Base-by-base conservation (phyloP, 805 yeast genomes). In the Spathaspora sp. region DNA sequence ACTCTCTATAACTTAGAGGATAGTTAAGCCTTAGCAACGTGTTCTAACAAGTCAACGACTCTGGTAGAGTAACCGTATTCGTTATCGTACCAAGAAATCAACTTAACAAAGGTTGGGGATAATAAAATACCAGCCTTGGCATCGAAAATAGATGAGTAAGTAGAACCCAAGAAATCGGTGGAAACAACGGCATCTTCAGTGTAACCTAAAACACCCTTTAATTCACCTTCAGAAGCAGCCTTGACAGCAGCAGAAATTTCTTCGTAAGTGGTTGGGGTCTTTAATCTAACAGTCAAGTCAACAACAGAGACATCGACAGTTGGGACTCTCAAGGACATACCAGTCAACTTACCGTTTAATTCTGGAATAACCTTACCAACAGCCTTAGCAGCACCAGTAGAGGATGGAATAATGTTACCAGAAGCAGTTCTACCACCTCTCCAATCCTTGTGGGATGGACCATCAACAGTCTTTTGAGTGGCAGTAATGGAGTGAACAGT, bases 391-490 rank as follows among this genome's bases (percentile, higher is more conserved):
- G 97, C 97, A 85, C 97, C 97, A 58, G 97, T 90, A 58, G 96
- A 87, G 42, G 96, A 89, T 69, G 97, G 97, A 63, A 90, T 90
- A 74, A 90, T 88, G 87, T 90, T 90, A 70, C 92, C 96, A 57
- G 93, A 86, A 70, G 96, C 96, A 64, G 96, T 87, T 81, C 97
- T 87, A 75, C 97, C 97, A 73, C 97, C 96, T 85, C 97, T 87
- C 97, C 97, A 90, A 82, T 90, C 97, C 83, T 90, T 90, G 83
- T 86, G 90, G 72, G 96, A 89, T 66, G 97, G 96, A 78, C 97
- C 97, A 74, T 90, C 97, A 60, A 90, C 97, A 57, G 96, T 87
- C 86, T 90, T 90, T 78, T 90, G 97, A 66, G 97, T 87, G 64
- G 97, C 97, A 62, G 97, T 90, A 78, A 89, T 87, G 70, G 97